Evolutionary conservation across 75 land plant genomes (phyloP), one percentile per base, ranked within the genome.

Genomic region (Picea sitchensis): DNA sequence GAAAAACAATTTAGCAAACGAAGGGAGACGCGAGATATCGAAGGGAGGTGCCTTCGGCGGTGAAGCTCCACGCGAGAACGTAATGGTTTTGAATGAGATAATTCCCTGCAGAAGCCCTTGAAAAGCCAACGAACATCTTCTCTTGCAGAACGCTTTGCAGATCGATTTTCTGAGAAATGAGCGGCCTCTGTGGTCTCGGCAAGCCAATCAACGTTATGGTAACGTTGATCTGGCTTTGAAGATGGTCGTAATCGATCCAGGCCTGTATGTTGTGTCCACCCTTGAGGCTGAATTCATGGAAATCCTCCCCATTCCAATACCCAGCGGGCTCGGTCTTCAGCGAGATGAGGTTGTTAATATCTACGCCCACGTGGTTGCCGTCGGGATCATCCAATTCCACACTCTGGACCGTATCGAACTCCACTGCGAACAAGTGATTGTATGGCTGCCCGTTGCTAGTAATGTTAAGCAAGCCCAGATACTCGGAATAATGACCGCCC

Each of bases 351-450:
- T 75, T 78, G 75, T 89, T 92, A 32, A 92, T 47, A 76, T 87
- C 88, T 9, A 92, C 68, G 0, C 94, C 94, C 11, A 90, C 81
- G 69, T 90, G 94, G 64, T 86, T 84, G 47, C 36, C 69, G 58
- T 82, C 51, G 26, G 85, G 84, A 61, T 92, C 92, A 3, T 21
- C 9, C 20, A 88, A 79, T 58, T 81, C 79, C 0, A n/a, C 5
- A 47, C 60, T 86, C 72, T 79, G 77, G 7, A 78, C 31, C 6
- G 88, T 84, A 73, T 92, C 94, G 63, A 92, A 80, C 79, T 90
- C 94, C 1, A 92, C 84, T 5, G 91, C 92, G 36, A 88, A 44
- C 9, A 88, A 64, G 58, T 88, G 90, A 56, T 86, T 88, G n/a
- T 68, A 20, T 0, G 80, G 12, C 36, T 85, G 81, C 5, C 93